Conservation (phyloP, 139 green algal genomes). For the Haematococcus lacustris region DNA sequence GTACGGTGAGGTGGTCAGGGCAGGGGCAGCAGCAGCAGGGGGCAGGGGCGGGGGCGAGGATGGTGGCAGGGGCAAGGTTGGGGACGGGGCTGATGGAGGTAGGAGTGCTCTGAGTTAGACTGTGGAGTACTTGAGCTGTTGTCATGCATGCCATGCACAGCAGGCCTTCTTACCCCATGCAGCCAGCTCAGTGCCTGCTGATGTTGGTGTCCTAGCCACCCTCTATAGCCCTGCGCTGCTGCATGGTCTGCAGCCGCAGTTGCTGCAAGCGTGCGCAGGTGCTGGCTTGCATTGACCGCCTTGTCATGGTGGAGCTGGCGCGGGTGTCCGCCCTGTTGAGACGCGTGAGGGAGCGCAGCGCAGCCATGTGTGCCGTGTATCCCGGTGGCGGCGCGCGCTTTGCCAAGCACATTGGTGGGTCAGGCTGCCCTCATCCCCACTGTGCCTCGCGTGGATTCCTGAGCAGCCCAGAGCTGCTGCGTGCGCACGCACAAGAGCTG, state of each 20-base stretch:
- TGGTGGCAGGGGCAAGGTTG: no score
- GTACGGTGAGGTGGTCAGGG: conserved; percentile 10
- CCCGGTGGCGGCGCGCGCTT: conserved; percentile 31
- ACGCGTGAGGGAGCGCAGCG: conserved; percentile 17
- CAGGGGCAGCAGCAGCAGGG: background rate
- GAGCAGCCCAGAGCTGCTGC: no score
- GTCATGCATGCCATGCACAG: background rate
- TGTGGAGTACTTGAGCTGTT: background rate
- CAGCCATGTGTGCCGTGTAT: conserved; percentile 42
- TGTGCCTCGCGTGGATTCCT: no score
- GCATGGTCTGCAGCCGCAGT: background rate
- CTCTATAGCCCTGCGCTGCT: background rate
- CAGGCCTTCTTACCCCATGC: background rate
- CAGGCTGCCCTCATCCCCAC: background rate
- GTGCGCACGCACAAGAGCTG: background rate
- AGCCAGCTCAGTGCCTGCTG: background rate
- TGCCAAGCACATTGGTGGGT: conserved; percentile 30
- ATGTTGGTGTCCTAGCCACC: background rate
- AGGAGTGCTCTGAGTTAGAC: no score
- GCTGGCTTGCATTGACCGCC: conserved; percentile 30
- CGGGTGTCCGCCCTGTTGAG: conserved; percentile 11
- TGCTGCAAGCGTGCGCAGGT: conserved; percentile 5
- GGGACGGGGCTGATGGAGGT: no score
- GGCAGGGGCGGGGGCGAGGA: no score
- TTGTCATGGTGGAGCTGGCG: conserved; percentile 31